Percentiles rank a stretch among this genome's conserved stretches.
Evolutionary conservation across 805 yeast genomes (phyloP).

Genomic region (Millerozyma acaciae): DNA sequence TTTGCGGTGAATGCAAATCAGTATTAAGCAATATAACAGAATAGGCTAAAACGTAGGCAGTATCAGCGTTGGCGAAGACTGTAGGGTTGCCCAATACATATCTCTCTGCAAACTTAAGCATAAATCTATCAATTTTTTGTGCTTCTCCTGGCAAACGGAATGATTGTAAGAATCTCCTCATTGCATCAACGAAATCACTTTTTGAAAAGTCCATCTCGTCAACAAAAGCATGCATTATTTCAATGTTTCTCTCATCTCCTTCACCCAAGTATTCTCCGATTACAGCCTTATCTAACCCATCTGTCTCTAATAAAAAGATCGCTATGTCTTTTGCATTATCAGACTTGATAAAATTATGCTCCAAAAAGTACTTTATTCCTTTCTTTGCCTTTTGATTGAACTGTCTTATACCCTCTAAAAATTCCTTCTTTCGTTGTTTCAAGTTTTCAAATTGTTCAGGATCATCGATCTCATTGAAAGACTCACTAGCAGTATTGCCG

Average conservation of each 20-base stretch:
- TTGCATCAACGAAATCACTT: constrained; percentile 74
- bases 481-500: constrained; percentile 11
- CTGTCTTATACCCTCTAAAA: constrained; percentile 70
- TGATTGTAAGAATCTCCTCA: constrained; percentile 77
- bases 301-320: constrained; percentile 61
- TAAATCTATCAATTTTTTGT: constrained; percentile 92
- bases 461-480: constrained; percentile 50
- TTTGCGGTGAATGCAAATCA: constrained; percentile 86
- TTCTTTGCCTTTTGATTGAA: constrained; percentile 84
- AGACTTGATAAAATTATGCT: constrained; percentile 58
- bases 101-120: constrained; percentile 95
- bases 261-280: constrained; percentile 94
- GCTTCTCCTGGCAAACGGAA: constrained; percentile 98
- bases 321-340: constrained; percentile 71
- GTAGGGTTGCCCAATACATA: constrained; percentile 84
- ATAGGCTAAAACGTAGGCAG: constrained; percentile 88
- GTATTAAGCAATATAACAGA: constrained; percentile 92
- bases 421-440: constrained; percentile 77
- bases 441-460: constrained; percentile 81
- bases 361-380: constrained; percentile 64
- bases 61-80: constrained; percentile 87
- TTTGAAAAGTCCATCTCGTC: constrained; percentile 76
- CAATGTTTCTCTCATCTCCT: constrained; percentile 71
- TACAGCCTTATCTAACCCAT: constrained; percentile 74
- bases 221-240: constrained; percentile 90